Evolutionary conservation across 306 rosid genomes (phyloP).

Genomic region (Calophaca sinica): DNA sequence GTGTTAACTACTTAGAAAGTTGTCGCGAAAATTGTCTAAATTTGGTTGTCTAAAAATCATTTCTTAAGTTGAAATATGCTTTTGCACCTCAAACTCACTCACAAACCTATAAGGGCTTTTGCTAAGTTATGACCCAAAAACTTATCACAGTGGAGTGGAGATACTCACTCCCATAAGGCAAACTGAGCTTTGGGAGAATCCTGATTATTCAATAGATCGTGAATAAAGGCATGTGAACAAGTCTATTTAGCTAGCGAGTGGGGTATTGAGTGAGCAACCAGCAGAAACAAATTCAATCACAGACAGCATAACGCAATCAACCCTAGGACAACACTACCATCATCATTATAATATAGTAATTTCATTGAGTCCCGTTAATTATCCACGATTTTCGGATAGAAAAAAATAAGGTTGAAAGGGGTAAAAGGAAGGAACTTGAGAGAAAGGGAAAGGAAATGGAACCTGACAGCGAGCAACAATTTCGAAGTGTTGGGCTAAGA

Average conservation of each 20-base stretch:
- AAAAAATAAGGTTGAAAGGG: too few species aligned
- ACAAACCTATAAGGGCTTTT: not conserved
- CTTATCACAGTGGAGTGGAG: not conserved
- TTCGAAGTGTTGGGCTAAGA: constrained; percentile 88
- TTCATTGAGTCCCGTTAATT: not conserved
- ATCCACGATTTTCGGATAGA: constrained; percentile 20
- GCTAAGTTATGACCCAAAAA: not conserved
- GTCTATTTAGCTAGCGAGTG: not conserved
- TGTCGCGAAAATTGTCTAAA: too few species aligned
- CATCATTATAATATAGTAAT: not conserved
- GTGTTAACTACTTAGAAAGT: too few species aligned
- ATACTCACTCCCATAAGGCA: not conserved
- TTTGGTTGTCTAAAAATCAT: too few species aligned
- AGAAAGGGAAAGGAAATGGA: too few species aligned
- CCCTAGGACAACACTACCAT: constrained; percentile 19
- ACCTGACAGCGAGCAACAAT: constrained; percentile 99
- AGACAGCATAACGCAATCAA: constrained; percentile 7
- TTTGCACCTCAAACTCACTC: not conserved
- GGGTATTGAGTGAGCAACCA: not conserved
- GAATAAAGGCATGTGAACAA: not conserved
- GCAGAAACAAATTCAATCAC: constrained; percentile 18
- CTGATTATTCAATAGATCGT: not conserved
- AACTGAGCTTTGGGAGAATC: not conserved
- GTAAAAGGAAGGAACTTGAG: constrained; percentile 19
- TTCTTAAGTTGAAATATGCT: constrained; percentile 8